phyloP scores from a whole-genome alignment of 441 rosid genomes.

The Jatropha multifida region DNA sequence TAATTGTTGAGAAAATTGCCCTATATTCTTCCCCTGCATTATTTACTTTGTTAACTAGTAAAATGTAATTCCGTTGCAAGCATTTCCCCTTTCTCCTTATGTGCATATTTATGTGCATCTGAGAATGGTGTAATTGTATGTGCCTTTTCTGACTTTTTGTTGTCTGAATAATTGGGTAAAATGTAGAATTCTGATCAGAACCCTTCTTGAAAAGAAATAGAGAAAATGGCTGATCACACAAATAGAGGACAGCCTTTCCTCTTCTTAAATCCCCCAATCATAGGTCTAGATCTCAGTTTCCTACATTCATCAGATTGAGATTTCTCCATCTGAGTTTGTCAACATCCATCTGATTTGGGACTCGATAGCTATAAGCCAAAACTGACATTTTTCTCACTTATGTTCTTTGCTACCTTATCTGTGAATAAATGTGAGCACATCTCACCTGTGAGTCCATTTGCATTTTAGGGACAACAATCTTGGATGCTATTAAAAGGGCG shows the following conservation, averaged over 20 bases:
- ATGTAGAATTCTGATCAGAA: not conserved
- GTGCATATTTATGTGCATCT: not conserved
- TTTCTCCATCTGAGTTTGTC: not conserved
- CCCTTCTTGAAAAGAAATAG: not conserved
- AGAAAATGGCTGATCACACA: not conserved
- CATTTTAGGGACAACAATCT: constrained; percentile 71
- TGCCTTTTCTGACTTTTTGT: not conserved
- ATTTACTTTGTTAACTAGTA: not conserved
- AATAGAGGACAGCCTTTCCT: not conserved
- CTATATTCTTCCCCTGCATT: too few species aligned
- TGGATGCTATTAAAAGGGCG: constrained; percentile 66
- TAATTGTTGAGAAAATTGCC: too few species aligned
- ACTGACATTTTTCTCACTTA: constrained; percentile 1
- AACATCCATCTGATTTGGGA: not conserved
- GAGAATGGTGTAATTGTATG: not conserved
- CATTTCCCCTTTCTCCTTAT: not conserved
- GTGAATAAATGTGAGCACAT: constrained; percentile 4
- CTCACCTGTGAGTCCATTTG: constrained; percentile 15
- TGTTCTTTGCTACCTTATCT: not conserved
- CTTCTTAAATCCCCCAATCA: not conserved
- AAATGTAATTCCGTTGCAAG: not conserved
- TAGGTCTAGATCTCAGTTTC: not conserved
- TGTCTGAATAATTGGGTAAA: not conserved
- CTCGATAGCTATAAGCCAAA: not conserved
- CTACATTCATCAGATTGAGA: not conserved